Conservation (phyloP, 805 yeast species). For the Blastobotrys parvus region DNA sequence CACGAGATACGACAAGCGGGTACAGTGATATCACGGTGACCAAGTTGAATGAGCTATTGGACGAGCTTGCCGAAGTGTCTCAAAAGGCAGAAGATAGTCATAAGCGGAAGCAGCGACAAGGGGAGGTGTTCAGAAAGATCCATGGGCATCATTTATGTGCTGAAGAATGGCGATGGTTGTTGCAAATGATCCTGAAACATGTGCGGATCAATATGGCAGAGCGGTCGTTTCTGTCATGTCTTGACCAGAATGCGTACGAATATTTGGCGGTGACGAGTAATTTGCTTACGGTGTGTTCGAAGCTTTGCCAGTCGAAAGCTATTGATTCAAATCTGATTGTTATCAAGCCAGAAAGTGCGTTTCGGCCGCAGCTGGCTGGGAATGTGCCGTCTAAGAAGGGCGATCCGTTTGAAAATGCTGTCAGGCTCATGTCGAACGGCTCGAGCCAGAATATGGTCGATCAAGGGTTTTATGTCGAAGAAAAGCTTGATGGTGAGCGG, state of each 20-base stretch:
- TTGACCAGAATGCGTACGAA: background rate
- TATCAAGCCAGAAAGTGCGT: background rate
- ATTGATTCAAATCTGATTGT: no score
- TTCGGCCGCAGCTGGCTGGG: background rate
- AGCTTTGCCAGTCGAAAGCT: no score
- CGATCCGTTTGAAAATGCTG: background rate
- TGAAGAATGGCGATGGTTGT: background rate
- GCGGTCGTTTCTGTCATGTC: background rate
- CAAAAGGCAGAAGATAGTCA: background rate
- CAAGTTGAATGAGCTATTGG: background rate
- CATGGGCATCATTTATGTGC: background rate
- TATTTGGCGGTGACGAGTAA: background rate
- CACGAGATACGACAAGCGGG: background rate
- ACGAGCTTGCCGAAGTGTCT: background rate
- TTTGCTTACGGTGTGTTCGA: background rate
- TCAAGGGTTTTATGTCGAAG: constrained; percentile 64
- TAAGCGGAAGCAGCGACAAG: background rate
- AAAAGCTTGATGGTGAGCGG: constrained; percentile 91
- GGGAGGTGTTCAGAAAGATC: background rate
- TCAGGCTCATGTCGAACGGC: background rate
- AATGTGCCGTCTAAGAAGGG: background rate
- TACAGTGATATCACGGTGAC: background rate
- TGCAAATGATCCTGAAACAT: background rate
- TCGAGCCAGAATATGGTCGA: constrained; percentile 3
- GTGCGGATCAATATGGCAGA: background rate